Evolutionary conservation across 495 filamentous ascomycete species (phyloP).

Genomic region (Hyaloscypha bicolor): DNA sequence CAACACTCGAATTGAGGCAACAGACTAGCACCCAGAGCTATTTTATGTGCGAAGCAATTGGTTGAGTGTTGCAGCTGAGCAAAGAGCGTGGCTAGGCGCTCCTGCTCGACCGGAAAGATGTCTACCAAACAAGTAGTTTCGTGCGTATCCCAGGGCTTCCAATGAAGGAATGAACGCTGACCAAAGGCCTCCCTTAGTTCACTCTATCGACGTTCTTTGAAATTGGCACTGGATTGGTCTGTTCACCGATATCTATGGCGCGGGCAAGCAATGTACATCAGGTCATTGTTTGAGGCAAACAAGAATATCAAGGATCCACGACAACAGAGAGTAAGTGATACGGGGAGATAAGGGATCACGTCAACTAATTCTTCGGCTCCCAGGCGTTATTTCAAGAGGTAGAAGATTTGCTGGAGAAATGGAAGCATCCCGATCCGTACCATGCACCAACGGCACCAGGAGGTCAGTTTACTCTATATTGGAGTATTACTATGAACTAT

Average conservation of each 20-base stretch:
- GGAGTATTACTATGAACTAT: background rate
- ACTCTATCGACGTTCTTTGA: constrained; percentile 90
- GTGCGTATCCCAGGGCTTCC: constrained; percentile 16
- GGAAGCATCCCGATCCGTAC: constrained; percentile 98
- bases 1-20: background rate
- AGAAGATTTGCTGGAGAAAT: constrained; percentile 83
- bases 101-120: constrained; percentile 19
- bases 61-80: constrained; percentile 1
- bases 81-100: constrained; percentile 3
- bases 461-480: constrained; percentile 59
- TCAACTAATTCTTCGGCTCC: background rate
- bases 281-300: constrained; percentile 94
- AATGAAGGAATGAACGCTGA: background rate
- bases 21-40: background rate
- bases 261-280: constrained; percentile 92
- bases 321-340: constrained; percentile 72
- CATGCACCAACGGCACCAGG: constrained; percentile 85
- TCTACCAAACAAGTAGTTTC: constrained; percentile 31
- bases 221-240: constrained; percentile 92
- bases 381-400: constrained; percentile 84
- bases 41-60: background rate
- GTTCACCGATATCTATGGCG: constrained; percentile 91
- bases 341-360: background rate
- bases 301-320: constrained; percentile 81
- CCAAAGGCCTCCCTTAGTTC: constrained; percentile 55